Evolutionary conservation across 176 grass and related monocot species (phyloP).

Genomic region (Oryza glaberrima): DNA sequence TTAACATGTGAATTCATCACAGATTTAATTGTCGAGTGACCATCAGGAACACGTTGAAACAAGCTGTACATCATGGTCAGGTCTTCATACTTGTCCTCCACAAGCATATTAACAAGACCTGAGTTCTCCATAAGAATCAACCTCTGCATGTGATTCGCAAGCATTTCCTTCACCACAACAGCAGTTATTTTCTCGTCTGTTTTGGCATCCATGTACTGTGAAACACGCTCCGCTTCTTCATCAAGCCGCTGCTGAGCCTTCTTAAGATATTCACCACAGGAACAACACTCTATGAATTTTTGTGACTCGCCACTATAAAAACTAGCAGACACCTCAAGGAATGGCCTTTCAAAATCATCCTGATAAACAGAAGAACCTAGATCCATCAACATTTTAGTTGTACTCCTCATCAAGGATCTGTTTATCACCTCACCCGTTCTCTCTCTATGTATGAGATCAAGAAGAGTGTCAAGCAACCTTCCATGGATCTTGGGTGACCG

Average conservation of each 20-base stretch:
- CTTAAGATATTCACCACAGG: slow-evolving; percentile 86
- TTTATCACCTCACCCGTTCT: slow-evolving; percentile 81
- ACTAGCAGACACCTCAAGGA: slow-evolving; percentile 76
- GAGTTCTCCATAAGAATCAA: slow-evolving; percentile 83
- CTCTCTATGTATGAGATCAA: slow-evolving; percentile 71
- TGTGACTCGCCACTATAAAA: slow-evolving; percentile 82
- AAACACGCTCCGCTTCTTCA: slow-evolving; percentile 78
- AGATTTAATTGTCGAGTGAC: slow-evolving; percentile 59
- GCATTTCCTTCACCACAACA: slow-evolving; percentile 80
- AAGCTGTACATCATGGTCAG: slow-evolving; percentile 76
- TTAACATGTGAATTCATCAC: slow-evolving; percentile 74
- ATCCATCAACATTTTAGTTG: slow-evolving; percentile 84
- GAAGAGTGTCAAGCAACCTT: slow-evolving; percentile 61
- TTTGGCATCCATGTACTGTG: slow-evolving; percentile 67
- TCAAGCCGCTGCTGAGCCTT: slow-evolving; percentile 72
- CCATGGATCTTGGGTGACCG: slow-evolving; percentile 53
- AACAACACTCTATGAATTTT: slow-evolving; percentile 70
- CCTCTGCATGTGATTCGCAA: slow-evolving; percentile 77
- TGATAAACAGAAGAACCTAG: slow-evolving; percentile 76
- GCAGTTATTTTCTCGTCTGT: slow-evolving; percentile 69
- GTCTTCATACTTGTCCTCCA: slow-evolving; percentile 76
- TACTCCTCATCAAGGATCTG: slow-evolving; percentile 72
- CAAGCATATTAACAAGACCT: slow-evolving; percentile 81
- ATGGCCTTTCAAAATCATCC: slow-evolving; percentile 83
- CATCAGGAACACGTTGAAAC: slow-evolving; percentile 63